These are phyloP conservation scores for Niebla homalea DNA, from an alignment of 495 filamentous ascomycete species.

Conservation along the genomic window DNA sequence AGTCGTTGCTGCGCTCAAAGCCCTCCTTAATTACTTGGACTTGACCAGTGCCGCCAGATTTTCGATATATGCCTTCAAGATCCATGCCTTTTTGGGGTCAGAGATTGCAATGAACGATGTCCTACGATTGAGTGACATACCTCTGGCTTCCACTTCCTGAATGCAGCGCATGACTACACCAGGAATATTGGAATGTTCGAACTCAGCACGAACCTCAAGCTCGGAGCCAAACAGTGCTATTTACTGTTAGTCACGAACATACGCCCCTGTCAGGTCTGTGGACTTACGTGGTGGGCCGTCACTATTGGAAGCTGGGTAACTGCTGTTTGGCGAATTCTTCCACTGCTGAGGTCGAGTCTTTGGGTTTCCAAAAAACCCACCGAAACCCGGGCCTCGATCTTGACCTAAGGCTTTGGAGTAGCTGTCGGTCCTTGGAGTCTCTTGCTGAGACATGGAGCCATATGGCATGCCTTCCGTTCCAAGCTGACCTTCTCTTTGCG, in stretches of 20 bases:
- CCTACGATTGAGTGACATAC: slow-evolving; percentile 22
- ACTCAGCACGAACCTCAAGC: slow-evolving; percentile 71
- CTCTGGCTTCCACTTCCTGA: slow-evolving; percentile 87
- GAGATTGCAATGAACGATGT: neutral
- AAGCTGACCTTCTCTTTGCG: slow-evolving; percentile 47
- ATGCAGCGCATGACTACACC: slow-evolving; percentile 87
- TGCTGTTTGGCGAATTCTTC: slow-evolving; percentile 42
- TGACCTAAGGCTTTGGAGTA: slow-evolving; percentile 23
- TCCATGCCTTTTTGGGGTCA: slow-evolving; percentile 71
- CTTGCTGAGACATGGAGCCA: slow-evolving; percentile 21
- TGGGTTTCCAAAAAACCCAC: slow-evolving; percentile 53
- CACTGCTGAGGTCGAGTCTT: slow-evolving; percentile 32
- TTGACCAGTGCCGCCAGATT: slow-evolving; percentile 79
- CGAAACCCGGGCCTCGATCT: slow-evolving; percentile 55
- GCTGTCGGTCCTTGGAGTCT: slow-evolving; percentile 17
- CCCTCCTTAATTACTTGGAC: slow-evolving; percentile 79
- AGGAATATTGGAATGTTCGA: slow-evolving; percentile 80
- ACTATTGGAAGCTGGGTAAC: slow-evolving; percentile 39
- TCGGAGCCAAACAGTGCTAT: slow-evolving; percentile 83
- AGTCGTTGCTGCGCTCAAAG: slow-evolving; percentile 73
- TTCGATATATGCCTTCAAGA: slow-evolving; percentile 94
- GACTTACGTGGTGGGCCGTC: slow-evolving; percentile 35
- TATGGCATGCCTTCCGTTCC: slow-evolving; percentile 39
- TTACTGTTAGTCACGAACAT: slow-evolving; percentile 7
- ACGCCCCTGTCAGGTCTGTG: neutral